Evolutionary conservation across 768 basidiomycete genomes (phyloP).

Genomic region (Gymnopilus dilepis): DNA sequence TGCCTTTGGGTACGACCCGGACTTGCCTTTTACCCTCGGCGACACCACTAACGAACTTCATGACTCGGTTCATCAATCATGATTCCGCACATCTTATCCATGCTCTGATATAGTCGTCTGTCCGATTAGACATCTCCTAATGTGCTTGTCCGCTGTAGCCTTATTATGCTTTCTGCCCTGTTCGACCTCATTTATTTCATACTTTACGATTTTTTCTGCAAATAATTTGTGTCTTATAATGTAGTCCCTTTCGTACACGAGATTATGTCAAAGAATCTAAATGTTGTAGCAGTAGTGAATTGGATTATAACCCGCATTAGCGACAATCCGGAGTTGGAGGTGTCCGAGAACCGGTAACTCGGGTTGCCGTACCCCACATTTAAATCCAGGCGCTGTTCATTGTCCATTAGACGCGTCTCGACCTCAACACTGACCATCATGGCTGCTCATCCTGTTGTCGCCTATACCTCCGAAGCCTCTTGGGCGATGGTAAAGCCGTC

Average conservation of each 20-base stretch:
- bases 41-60: constrained; percentile 46
- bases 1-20: constrained; percentile 78
- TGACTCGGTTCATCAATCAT: constrained; percentile 30
- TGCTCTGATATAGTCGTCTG: constrained; percentile 6
- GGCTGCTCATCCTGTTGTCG: constrained; percentile 72
- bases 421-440: constrained; percentile 37
- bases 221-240: constrained; percentile 14
- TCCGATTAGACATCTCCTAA: constrained; percentile 8
- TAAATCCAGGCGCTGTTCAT: constrained; percentile 14
- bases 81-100: not conserved
- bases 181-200: not conserved
- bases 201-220: constrained; percentile 9
- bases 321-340: not conserved
- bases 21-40: constrained; percentile 70
- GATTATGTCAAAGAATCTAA: constrained; percentile 7
- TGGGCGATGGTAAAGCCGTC: constrained; percentile 76
- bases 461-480: constrained; percentile 81
- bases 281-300: not conserved
- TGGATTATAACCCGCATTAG: not conserved
- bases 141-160: not conserved
- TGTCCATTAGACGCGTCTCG: not conserved
- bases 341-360: constrained; percentile 24
- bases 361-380: constrained; percentile 29
- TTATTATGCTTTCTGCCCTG: constrained; percentile 5
- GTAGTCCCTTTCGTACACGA: constrained; percentile 2